These are phyloP conservation scores for Bipolaris sorokiniana DNA, from an alignment of 2,329 filamentous ascomycete species.

Conservation along the genomic window DNA sequence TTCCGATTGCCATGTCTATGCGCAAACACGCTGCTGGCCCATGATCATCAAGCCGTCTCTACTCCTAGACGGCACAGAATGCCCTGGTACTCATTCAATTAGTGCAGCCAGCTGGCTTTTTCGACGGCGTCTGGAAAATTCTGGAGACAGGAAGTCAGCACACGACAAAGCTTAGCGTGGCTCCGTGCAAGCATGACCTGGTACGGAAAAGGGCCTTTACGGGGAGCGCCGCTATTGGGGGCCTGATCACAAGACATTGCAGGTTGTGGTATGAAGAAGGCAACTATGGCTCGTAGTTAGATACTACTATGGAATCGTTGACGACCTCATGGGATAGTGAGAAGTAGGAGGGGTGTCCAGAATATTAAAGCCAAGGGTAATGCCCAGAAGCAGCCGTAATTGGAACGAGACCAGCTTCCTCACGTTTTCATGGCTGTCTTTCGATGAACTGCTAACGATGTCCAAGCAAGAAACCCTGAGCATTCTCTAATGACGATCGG, in stretches of 20 bases:
- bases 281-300: slow-evolving; percentile 62
- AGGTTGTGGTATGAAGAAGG: slow-evolving; percentile 62
- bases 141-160: slow-evolving; percentile 60
- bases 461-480: not conserved
- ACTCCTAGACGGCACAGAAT: slow-evolving; percentile 58
- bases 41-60: slow-evolving; percentile 61
- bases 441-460: not conserved
- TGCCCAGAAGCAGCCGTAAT: slow-evolving; percentile 19
- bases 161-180: slow-evolving; percentile 55
- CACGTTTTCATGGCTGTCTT: not conserved
- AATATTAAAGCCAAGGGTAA: slow-evolving; percentile 39
- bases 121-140: slow-evolving; percentile 63
- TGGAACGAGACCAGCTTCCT: slow-evolving; percentile 34
- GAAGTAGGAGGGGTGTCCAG: not conserved
- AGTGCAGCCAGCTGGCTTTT: slow-evolving; percentile 52
- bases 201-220: slow-evolving; percentile 66
- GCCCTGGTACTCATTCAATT: slow-evolving; percentile 63
- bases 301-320: slow-evolving; percentile 57
- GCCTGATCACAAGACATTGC: slow-evolving; percentile 63
- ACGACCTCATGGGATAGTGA: not conserved
- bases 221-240: slow-evolving; percentile 60
- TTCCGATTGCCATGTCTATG: slow-evolving; percentile 56
- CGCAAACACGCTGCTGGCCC: slow-evolving; percentile 60
- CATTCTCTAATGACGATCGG: not conserved
- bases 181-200: slow-evolving; percentile 55